A percentile compares a stretch with the other conserved stretches of the same genome.
Evolutionary conservation across 2,329 filamentous ascomycete genomes (phyloP).

Genomic region (Alternaria tenuissima): DNA sequence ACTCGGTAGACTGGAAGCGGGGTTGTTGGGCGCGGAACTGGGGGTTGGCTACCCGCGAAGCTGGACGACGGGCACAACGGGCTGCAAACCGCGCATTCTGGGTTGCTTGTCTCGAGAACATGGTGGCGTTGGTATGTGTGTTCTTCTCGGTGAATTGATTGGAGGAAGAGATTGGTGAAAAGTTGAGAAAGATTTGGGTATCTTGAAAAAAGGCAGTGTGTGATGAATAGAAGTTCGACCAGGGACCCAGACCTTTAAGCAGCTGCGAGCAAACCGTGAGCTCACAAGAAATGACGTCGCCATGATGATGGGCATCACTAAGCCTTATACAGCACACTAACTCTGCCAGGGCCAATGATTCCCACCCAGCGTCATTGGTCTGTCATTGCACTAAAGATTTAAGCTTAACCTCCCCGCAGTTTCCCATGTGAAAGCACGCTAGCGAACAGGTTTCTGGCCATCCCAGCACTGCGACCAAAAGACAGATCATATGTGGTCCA

Average conservation of each 20-base stretch:
- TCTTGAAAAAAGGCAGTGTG: constrained; percentile 7
- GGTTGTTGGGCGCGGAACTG: constrained; percentile 40
- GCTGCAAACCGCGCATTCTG: constrained; percentile 42
- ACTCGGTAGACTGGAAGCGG: constrained; percentile 46
- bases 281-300: constrained; percentile 15
- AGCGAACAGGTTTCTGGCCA: constrained; percentile 6
- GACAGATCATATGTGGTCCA: background rate
- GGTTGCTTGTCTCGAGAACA: constrained; percentile 47
- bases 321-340: background rate
- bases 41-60: constrained; percentile 33
- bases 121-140: constrained; percentile 15
- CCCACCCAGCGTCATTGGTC: constrained; percentile 13
- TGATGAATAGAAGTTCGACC: background rate
- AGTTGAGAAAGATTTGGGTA: constrained; percentile 15
- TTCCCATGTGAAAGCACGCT: background rate
- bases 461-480: background rate
- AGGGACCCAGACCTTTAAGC: constrained; percentile 16
- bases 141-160: constrained; percentile 8
- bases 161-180: background rate
- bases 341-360: background rate
- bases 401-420: constrained; percentile 15
- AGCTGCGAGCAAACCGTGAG: constrained; percentile 9
- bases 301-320: constrained; percentile 22
- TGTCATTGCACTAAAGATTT: constrained; percentile 10
- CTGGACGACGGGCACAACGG: constrained; percentile 41